A percentile compares a stretch with the other conserved stretches of the same genome.
These are phyloP conservation scores for Tuber umbilicatum DNA, from an alignment of 495 filamentous ascomycete species.

Conservation along the genomic window DNA sequence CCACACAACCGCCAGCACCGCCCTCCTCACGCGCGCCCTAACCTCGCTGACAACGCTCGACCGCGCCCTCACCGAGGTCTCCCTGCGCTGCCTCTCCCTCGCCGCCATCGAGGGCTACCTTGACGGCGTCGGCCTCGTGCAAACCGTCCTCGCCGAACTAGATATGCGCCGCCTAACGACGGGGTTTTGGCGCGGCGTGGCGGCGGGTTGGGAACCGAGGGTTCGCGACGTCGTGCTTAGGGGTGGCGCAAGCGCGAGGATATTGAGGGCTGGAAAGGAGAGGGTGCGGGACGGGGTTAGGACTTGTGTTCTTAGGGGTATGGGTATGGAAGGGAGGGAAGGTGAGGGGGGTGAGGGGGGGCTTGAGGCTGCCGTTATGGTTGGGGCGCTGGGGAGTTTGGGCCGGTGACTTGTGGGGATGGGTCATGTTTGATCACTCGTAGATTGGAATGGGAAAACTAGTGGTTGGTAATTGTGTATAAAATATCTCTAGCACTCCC, in stretches of 20 bases:
- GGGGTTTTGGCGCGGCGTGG: conserved; percentile 85
- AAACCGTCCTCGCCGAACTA: conserved; percentile 58
- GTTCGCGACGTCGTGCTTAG: conserved; percentile 75
- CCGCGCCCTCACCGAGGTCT: conserved; percentile 71
- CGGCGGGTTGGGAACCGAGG: conserved; percentile 64
- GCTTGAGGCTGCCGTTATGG: conserved; percentile 91
- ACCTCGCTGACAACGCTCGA: conserved; percentile 75
- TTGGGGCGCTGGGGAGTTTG: conserved; percentile 48
- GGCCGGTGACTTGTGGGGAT: conserved; percentile 15
- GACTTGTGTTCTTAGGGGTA: conserved; percentile 73
- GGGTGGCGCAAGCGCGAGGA: conserved; percentile 76
- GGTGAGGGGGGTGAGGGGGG: conserved; percentile 62
- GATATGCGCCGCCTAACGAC: conserved; percentile 82
- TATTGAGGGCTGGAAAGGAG: conserved; percentile 67
- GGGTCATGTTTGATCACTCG: neutral
- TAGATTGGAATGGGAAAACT: neutral
- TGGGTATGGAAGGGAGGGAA: conserved; percentile 46
- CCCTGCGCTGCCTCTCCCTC: conserved; percentile 79
- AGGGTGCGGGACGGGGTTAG: conserved; percentile 67
- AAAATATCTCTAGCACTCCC: neutral
- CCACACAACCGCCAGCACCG: conserved; percentile 65
- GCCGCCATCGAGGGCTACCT: conserved; percentile 78
- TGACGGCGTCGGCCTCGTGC: conserved; percentile 37
- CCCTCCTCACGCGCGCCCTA: conserved; percentile 64
- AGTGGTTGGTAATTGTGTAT: neutral